These are phyloP conservation scores for Ganoderma sp. DNA, from an alignment of 1,284 basidiomycete species.

Conservation along the genomic window DNA sequence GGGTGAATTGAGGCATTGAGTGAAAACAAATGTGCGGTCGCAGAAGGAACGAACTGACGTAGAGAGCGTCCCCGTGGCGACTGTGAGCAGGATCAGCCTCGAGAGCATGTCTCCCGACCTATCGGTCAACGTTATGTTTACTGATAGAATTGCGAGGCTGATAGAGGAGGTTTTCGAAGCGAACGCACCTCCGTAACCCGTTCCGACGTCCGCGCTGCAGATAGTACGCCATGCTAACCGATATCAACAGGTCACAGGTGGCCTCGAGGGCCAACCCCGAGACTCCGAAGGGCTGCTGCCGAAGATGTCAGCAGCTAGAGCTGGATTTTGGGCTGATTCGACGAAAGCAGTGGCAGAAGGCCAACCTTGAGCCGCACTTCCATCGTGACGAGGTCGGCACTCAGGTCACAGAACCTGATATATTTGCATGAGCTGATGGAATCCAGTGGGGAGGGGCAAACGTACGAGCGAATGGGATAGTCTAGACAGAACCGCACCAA, in stretches of 20 bases:
- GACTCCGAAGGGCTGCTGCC: neutral
- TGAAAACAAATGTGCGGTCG: neutral
- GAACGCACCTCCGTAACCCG: neutral
- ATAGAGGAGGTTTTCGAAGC: no score
- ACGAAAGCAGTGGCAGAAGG: no score
- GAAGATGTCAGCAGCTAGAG: neutral
- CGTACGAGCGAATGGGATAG: constrained; percentile 3
- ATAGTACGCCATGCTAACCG: neutral
- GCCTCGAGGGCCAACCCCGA: neutral
- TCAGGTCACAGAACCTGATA: neutral
- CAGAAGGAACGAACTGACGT: neutral
- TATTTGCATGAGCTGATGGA: neutral
- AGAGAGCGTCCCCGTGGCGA: neutral
- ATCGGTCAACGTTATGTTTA: neutral
- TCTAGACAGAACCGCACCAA: neutral
- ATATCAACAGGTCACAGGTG: neutral
- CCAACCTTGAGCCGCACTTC: neutral
- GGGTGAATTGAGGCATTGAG: neutral
- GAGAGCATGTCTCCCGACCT: constrained; percentile 6
- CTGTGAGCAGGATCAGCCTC: neutral
- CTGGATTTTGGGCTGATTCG: no score
- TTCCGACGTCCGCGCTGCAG: neutral
- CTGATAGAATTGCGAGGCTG: neutral
- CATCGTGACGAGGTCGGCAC: neutral
- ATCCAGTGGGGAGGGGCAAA: neutral